Evolutionary conservation across 371 early-diverging fungal genomes (phyloP).

Genomic region (Sporodiniella umbellata): DNA sequence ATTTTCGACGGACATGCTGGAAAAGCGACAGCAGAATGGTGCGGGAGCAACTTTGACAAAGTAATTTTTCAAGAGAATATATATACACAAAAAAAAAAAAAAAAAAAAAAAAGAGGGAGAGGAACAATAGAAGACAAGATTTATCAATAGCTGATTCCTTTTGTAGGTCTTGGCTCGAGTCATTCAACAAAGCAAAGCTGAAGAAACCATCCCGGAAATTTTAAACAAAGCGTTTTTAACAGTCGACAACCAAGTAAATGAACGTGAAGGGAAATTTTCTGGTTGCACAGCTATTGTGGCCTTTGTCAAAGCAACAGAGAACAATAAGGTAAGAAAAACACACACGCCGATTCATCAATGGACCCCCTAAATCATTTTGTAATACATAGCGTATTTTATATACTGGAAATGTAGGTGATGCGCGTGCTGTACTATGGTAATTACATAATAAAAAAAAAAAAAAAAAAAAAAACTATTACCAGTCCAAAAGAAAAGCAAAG

Average conservation of each 20-base stretch:
- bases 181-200: conserved; percentile 12
- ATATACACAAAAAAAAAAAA: too few species aligned
- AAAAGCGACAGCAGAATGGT: conserved; percentile 93
- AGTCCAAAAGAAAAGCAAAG: background rate
- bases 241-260: conserved; percentile 77
- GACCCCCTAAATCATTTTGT: too few species aligned
- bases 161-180: conserved; percentile 19
- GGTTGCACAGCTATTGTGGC: conserved; percentile 94
- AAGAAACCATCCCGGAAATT: conserved; percentile 67
- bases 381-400: conserved; percentile 82
- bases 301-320: conserved; percentile 51
- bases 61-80: conserved; percentile 39
- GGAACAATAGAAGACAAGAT: too few species aligned
- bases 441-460: background rate
- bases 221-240: conserved; percentile 81
- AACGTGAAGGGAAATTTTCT: conserved; percentile 69
- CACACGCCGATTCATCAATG: too few species aligned
- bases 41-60: conserved; percentile 86
- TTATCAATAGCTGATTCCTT: background rate
- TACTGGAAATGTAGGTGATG: conserved; percentile 96
- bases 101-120: too few species aligned
- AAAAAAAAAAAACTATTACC: too few species aligned
- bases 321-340: conserved; percentile 31
- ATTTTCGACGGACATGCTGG: conserved; percentile 99
- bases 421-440: conserved; percentile 87